Percentiles rank a stretch among this genome's conserved stretches.
phyloP scores from a whole-genome alignment of 768 basidiomycete species.

The Hericium rajendrae region DNA sequence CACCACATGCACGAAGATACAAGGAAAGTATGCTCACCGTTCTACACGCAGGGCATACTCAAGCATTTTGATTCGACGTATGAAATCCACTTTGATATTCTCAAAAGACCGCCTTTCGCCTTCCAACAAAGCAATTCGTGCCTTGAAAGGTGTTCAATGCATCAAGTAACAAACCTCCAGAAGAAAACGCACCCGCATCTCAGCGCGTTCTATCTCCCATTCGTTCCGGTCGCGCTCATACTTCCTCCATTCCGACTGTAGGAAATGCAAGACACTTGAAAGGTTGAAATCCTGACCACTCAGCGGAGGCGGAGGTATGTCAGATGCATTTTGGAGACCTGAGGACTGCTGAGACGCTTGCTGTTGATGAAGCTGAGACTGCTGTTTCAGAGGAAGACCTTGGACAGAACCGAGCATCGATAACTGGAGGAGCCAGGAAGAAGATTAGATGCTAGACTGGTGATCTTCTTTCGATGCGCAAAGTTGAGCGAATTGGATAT shows the following conservation, averaged over 20 bases:
- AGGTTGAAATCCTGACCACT: slow-evolving; percentile 90
- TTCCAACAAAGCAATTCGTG: slow-evolving; percentile 93
- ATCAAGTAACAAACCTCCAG: slow-evolving; percentile 17
- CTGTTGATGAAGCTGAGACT: slow-evolving; percentile 29
- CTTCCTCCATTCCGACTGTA: slow-evolving; percentile 96
- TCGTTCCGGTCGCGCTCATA: slow-evolving; percentile 99
- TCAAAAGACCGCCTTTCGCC: slow-evolving; percentile 96
- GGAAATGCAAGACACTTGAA: slow-evolving; percentile 90
- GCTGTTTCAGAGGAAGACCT: slow-evolving; percentile 18
- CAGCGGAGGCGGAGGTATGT: slow-evolving; percentile 68
- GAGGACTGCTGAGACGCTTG: slow-evolving; percentile 49
- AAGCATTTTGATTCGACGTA: slow-evolving; percentile 97
- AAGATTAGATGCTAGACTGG: too few relatives aligned
- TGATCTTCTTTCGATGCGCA: too few relatives aligned
- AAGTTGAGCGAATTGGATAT: too few relatives aligned
- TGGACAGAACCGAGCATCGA: too few relatives aligned
- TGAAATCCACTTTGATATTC: slow-evolving; percentile 90
- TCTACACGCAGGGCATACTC: slow-evolving; percentile 96
- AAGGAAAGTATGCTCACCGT: slow-evolving; percentile 49
- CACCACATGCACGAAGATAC: slow-evolving; percentile 15
- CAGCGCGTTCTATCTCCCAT: slow-evolving; percentile 99
- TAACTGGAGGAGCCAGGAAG: too few relatives aligned
- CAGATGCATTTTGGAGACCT: slow-evolving; percentile 40
- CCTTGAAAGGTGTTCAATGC: slow-evolving; percentile 36
- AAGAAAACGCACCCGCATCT: slow-evolving; percentile 78